These are phyloP conservation scores for Epichloe uncinata DNA, from an alignment of 2,329 filamentous ascomycete species.

Conservation along the genomic window DNA sequence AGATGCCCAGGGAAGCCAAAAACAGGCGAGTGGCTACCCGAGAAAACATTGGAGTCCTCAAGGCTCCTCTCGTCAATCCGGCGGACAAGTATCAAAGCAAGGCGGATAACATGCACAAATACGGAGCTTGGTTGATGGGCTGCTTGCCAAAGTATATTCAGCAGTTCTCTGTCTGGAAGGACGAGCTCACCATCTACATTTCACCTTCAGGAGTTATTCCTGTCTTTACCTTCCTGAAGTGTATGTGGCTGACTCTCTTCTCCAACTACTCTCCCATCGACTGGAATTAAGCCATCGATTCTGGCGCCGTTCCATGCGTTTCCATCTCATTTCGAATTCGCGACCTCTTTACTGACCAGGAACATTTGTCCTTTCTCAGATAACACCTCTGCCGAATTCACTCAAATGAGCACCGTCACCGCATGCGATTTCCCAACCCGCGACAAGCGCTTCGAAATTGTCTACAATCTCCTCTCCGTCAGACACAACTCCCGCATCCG, in stretches of 20 bases:
- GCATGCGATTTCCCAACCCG: conserved; percentile 92
- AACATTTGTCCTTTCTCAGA: conserved; percentile 29
- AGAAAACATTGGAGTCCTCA: conserved; percentile 47
- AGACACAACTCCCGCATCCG: conserved; percentile 93
- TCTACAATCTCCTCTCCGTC: conserved; percentile 93
- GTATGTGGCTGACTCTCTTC: conserved; percentile 22
- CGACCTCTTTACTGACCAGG: background rate
- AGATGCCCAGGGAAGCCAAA: conserved; percentile 45
- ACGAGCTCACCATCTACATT: conserved; percentile 92
- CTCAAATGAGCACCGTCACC: conserved; percentile 82
- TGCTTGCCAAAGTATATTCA: conserved; percentile 96
- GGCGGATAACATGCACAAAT: conserved; percentile 78
- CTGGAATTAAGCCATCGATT: background rate
- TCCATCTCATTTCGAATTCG: background rate
- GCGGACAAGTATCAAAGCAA: conserved; percentile 86
- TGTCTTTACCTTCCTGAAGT: conserved; percentile 87
- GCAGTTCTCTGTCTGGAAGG: conserved; percentile 99
- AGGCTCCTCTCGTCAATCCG: conserved; percentile 74
- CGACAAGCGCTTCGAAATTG: conserved; percentile 91
- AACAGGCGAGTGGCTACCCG: conserved; percentile 56
- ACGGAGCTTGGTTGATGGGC: conserved; percentile 93
- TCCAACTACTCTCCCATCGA: background rate
- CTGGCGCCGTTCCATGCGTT: background rate
- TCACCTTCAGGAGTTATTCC: conserved; percentile 78
- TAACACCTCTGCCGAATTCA: conserved; percentile 95